Base-by-base conservation (phyloP, 2,329 filamentous ascomycete species). In the Aspergillus uvarum region DNA sequence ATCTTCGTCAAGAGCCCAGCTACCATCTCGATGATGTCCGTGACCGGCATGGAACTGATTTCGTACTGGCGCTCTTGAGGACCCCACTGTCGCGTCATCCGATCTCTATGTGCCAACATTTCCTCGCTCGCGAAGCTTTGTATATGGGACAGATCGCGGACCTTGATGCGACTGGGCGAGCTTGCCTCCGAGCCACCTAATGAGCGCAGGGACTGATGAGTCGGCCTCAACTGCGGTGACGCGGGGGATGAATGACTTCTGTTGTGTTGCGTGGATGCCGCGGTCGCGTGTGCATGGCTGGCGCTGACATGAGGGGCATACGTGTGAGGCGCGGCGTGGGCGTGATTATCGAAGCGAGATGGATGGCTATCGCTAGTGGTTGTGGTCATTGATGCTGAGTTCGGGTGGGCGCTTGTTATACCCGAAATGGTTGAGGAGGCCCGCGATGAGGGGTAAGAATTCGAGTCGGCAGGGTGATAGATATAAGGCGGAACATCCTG, bases 21-120 rank as follows among this genome's bases (percentile, higher is more conserved):
- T 4, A 99, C 95, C 95, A 99, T 98, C 77, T 98, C 94, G 73
- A 99, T 99, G 67, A 99, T 91, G 72, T 99, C 94, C 65, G 89
- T 87, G 58, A 98, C 96, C 55, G 95, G 95, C 94, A 99, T 98
- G 56, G 87, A 90, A 78, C 93, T 97, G 69, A 99, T 97, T 76
- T 98, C 95, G 74, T 96, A 99, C 73, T 88, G 85, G 58, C 84
- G 82, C 61, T 86, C 83, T 56, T 82, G 80, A 32, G 76, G 16
- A n/a, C 38, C 70, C 63, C 79, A 79, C 67, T 78, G 73, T 35
- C 77, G 72, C 48, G 79, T 74, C 63, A 79, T 61, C 47, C 67
- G 76, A 44, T 77, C 76, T 50, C 76, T 71, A 47, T 78, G 83
- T 74, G 76, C 87, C 72, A 89, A 81, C 60, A 88, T 80, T 65